Base-by-base conservation (phyloP, 495 filamentous ascomycete species). In the Aspergillus homomorphus region DNA sequence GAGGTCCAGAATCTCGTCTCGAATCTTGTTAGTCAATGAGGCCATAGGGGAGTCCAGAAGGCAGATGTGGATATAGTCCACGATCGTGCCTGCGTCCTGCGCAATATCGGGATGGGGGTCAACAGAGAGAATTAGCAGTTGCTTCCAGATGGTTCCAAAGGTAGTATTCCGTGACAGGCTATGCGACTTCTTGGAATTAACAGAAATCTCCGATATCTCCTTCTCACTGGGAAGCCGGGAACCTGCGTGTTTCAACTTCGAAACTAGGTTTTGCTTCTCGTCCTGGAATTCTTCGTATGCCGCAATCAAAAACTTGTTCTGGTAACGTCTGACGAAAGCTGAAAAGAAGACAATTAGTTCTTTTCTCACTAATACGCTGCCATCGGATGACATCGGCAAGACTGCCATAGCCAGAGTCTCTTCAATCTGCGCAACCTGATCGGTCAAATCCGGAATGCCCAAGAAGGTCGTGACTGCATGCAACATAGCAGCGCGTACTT, bases 21-120 rank as follows among this genome's bases (percentile, higher is more conserved):
- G 88, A 44, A 92, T 67, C 33, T 74, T 77, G 63, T 89, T 87
- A 44, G 90, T 87, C 45, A 86, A 76, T 12, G 77, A 60, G 21
- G 85, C 87, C 54, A 96, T 80, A 6, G 89, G 81, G 1, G 93
- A 96, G 23, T 89, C 80, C 5, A 96, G 66, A 18, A 98, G 75
- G 2, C 82, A 79, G 30, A 86, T 77, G 63, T 98, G 87, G 44
- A 98, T 83, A 62, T 88, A 89, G 67, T 98, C 94, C 22, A 96
- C 82, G 42, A 97, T 83, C 26, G 87, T 80, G 14, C 82, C 82
- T 7, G 91, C 94, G 69, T 91, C 86, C 62, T 88, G 84, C 45
- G 93, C 89, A 28, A 97, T 89, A 60, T 98, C 92, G 9, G 94
- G 94, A 68, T 96, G 92, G 21, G 94, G 93, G 62, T 98, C 94